These are phyloP conservation scores for Paramyrothecium roridum DNA, from an alignment of 2,329 filamentous ascomycete species.

Conservation along the genomic window DNA sequence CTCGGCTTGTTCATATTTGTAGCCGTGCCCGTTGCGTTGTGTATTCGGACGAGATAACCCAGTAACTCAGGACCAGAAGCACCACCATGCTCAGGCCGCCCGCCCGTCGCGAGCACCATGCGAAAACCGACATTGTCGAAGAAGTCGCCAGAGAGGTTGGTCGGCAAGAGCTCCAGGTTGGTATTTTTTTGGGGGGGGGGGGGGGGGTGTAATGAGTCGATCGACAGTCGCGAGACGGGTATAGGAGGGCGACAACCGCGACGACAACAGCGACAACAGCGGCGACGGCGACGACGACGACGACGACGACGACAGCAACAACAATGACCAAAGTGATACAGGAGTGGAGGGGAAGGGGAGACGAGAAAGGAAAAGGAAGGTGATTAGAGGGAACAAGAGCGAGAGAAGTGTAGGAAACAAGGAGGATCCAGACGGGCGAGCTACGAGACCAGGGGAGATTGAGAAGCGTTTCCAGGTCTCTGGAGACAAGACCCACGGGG, in stretches of 20 bases:
- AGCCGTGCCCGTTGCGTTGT: conserved; percentile 38
- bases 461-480: not conserved
- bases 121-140: conserved; percentile 47
- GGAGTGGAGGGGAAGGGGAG: not conserved
- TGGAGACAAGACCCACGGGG: not conserved
- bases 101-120: conserved; percentile 50
- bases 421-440: not conserved
- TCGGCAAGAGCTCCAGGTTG: not conserved
- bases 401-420: conserved; percentile 3
- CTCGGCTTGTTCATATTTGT: conserved; percentile 39
- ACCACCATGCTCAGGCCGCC: conserved; percentile 54
- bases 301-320: not conserved
- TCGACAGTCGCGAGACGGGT: not conserved
- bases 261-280: not conserved
- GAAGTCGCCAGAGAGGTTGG: not conserved
- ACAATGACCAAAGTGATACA: conserved; percentile 4
- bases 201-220: not conserved
- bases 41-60: conserved; percentile 50
- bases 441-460: not conserved
- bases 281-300: not conserved
- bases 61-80: conserved; percentile 48
- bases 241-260: not conserved
- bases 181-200: not conserved
- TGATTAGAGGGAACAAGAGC: not conserved
- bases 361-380: not conserved